Base-by-base conservation (phyloP, 2,329 filamentous ascomycete species). In the Akanthomyces lecanii region DNA sequence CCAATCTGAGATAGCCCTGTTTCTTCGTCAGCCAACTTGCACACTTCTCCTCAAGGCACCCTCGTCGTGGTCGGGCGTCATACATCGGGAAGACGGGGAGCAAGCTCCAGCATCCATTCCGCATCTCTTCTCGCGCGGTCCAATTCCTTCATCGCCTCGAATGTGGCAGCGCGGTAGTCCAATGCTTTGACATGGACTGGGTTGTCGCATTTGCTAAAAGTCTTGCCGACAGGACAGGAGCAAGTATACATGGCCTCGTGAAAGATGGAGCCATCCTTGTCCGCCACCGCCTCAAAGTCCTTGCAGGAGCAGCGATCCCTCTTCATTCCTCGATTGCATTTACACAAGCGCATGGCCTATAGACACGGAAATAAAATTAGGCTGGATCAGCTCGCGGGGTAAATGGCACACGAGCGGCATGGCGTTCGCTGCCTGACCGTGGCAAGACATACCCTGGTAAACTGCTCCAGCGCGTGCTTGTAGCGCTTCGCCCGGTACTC, bases 1-100 rank as follows among this genome's bases (percentile, higher is more conserved):
- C 77, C 5, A 79, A 66, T 3, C 78, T 74, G 8, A 79, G 71
- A 63, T 79, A 79, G 8, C 77, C 77, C 77, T 79, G 7, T 40
- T 12, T 2, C 21, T 16, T 7, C 16, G 56, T 69, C 30, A 68
- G 64, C 47, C n/a, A 21, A 12, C 16, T 3, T 11, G 11, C 18
- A 48, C 38, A 28, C 1, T 23, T 23, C 14, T 30, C 28, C 16
- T 11, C 23, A 11, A 38, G 6, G 14, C 11, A 33, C 40, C 18
- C 25, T 44, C n/a, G 12, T 4, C 3, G 5, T 51, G 36, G 11
- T 14, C 28, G 44, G 44, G 4, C 6, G 10, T 45, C 72, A 44
- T 68, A 79, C 77, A 66, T 79, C 76, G 18, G 77, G 72, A 1
- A 74, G 67, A 42, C 72, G 69, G 25, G 78, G 78, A 6, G 77